phyloP scores from a whole-genome alignment of 805 yeast genomes.

The Kregervanrija pseudodelftensis region DNA sequence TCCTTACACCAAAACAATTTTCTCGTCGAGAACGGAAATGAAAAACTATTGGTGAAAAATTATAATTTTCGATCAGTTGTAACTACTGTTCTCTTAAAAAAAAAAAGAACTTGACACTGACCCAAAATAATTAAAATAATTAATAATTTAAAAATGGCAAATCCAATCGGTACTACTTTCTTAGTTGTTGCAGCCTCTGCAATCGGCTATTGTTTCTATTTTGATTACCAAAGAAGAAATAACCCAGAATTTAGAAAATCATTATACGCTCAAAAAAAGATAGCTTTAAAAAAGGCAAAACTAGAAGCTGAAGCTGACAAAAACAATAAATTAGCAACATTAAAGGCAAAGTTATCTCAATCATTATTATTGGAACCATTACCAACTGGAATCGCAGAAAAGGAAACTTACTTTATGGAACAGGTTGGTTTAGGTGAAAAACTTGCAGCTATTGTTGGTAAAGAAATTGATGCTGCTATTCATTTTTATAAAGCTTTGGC shows the following conservation, averaged over 20 bases:
- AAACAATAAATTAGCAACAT: slow-evolving; percentile 50
- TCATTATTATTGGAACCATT: slow-evolving; percentile 69
- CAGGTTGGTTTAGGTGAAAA: slow-evolving; percentile 86
- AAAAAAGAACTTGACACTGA: background rate
- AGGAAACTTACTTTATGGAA: slow-evolving; percentile 73
- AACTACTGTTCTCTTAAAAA: background rate
- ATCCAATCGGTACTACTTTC: slow-evolving; percentile 11
- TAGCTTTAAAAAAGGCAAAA: slow-evolving; percentile 52
- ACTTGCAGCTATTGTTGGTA: slow-evolving; percentile 55
- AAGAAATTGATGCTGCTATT: slow-evolving; percentile 78
- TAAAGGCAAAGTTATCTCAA: slow-evolving; percentile 53
- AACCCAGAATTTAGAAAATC: slow-evolving; percentile 74
- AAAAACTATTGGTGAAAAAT: too few relatives aligned
- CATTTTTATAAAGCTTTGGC: slow-evolving; percentile 89
- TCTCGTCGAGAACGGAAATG: background rate
- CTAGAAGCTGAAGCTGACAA: slow-evolving; percentile 49
- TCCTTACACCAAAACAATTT: background rate
- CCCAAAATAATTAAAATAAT: background rate
- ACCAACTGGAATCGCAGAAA: slow-evolving; percentile 60
- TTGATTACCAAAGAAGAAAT: slow-evolving; percentile 87
- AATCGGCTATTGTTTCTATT: slow-evolving; percentile 75
- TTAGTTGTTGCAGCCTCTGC: slow-evolving; percentile 38
- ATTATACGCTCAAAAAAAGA: slow-evolving; percentile 55
- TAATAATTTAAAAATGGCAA: slow-evolving; percentile 6
- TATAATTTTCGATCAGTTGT: too few relatives aligned